These are phyloP conservation scores for Capsicum baccatum DNA, from an alignment of 257 asterid species.

Conservation along the genomic window DNA sequence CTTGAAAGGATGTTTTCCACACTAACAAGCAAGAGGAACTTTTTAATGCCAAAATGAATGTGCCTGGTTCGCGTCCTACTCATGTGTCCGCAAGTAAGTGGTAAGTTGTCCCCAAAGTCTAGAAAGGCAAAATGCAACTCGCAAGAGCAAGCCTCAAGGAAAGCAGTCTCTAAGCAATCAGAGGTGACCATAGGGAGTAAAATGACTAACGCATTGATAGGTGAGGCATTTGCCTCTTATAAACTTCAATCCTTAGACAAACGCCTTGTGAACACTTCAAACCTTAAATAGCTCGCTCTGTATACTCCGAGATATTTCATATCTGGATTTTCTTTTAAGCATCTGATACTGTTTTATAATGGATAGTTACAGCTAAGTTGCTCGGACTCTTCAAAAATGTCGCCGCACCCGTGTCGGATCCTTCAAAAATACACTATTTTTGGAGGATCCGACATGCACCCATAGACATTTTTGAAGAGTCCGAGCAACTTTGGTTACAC, in stretches of 20 bases:
- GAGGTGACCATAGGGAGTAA: not conserved
- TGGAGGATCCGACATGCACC: too few relatives aligned
- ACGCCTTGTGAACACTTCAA: not conserved
- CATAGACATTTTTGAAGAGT: too few relatives aligned
- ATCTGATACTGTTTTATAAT: not conserved
- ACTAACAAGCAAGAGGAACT: not conserved
- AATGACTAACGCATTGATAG: not conserved
- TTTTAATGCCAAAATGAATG: not conserved
- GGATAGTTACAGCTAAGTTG: too few relatives aligned
- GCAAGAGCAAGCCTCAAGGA: not conserved
- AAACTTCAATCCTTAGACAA: conserved; percentile 10
- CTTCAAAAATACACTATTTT: too few relatives aligned
- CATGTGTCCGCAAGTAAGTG: not conserved
- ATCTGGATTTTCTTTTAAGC: not conserved
- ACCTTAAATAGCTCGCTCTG: not conserved
- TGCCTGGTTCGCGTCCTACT: not conserved
- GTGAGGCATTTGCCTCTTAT: not conserved
- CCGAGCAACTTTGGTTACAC: not conserved
- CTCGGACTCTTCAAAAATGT: too few relatives aligned
- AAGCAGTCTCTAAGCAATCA: not conserved
- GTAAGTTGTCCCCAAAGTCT: conserved; percentile 24
- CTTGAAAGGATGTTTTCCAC: not conserved
- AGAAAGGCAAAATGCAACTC: conserved; percentile 6
- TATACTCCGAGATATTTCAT: not conserved
- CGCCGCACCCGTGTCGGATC: too few relatives aligned